These are phyloP conservation scores for Mycena pura DNA, from an alignment of 768 basidiomycete genomes.

Conservation along the genomic window DNA sequence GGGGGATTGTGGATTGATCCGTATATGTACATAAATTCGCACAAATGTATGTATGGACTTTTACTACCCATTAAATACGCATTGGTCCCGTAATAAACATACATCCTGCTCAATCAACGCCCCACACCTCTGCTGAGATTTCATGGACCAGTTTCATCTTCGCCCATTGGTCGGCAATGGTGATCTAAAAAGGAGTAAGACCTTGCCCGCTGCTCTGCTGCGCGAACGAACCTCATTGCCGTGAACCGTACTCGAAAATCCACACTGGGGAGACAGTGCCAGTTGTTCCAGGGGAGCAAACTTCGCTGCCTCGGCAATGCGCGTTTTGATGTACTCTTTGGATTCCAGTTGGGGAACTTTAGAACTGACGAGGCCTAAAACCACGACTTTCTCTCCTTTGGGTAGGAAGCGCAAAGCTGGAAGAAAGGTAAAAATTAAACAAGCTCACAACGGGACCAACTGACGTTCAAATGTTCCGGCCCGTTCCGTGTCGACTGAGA, in stretches of 20 bases:
- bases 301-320: conserved; percentile 28
- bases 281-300: conserved; percentile 28
- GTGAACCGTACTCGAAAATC: conserved; percentile 26
- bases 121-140: conserved; percentile 26
- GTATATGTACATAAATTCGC: background rate
- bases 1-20: background rate
- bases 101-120: background rate
- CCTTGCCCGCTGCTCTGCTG: background rate
- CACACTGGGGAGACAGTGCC: conserved; percentile 26
- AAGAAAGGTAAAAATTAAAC: background rate
- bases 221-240: conserved; percentile 22
- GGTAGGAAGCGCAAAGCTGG: conserved; percentile 40
- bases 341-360: conserved; percentile 27
- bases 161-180: conserved; percentile 27
- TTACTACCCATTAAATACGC: background rate
- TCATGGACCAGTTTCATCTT: conserved; percentile 27
- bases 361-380: conserved; percentile 27
- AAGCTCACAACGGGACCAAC: background rate
- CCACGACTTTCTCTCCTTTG: conserved; percentile 28
- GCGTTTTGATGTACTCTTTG: conserved; percentile 21
- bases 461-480: conserved; percentile 45
- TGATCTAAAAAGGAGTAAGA: conserved; percentile 18
- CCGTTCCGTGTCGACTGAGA: conserved; percentile 42
- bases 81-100: background rate
- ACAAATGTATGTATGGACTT: background rate